A percentile compares a stretch with the other conserved stretches of the same genome.
Evolutionary conservation across 495 filamentous ascomycete species (phyloP).

Genomic region (Pyronema domesticum): DNA sequence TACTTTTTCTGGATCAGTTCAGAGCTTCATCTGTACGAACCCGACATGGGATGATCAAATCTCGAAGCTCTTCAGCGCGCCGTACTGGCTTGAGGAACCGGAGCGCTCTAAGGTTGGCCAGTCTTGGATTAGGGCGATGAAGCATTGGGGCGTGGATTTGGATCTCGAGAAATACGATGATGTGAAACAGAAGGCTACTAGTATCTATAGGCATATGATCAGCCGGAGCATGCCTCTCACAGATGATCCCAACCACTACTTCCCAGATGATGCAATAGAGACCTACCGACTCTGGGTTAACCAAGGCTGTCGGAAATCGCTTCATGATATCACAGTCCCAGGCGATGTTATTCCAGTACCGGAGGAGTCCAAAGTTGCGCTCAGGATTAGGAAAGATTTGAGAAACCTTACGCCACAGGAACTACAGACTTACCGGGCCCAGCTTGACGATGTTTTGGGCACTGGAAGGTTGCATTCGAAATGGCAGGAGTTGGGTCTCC

Average conservation of each 20-base stretch:
- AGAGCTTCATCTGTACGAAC: not conserved
- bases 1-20: not conserved
- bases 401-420: slow-evolving; percentile 5
- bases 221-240: slow-evolving; percentile 13
- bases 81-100: slow-evolving; percentile 7
- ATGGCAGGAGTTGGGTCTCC: slow-evolving; percentile 17
- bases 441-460: slow-evolving; percentile 12
- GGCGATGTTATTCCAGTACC: slow-evolving; percentile 9
- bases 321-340: not conserved
- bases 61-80: slow-evolving; percentile 4
- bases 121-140: slow-evolving; percentile 5
- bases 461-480: slow-evolving; percentile 4
- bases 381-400: slow-evolving; percentile 14
- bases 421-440: slow-evolving; percentile 8
- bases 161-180: not conserved
- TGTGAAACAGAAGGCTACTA: not conserved
- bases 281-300: slow-evolving; percentile 15
- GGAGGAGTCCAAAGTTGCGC: not conserved
- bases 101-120: not conserved
- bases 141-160: not conserved
- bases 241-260: slow-evolving; percentile 10
- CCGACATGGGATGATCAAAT: slow-evolving; percentile 11
- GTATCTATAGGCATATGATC: slow-evolving; percentile 5
- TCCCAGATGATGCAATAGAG: slow-evolving; percentile 15
- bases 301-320: slow-evolving; percentile 7